These are phyloP conservation scores for Alternaria solani DNA, from an alignment of 2,329 filamentous ascomycete genomes.

Conservation along the genomic window DNA sequence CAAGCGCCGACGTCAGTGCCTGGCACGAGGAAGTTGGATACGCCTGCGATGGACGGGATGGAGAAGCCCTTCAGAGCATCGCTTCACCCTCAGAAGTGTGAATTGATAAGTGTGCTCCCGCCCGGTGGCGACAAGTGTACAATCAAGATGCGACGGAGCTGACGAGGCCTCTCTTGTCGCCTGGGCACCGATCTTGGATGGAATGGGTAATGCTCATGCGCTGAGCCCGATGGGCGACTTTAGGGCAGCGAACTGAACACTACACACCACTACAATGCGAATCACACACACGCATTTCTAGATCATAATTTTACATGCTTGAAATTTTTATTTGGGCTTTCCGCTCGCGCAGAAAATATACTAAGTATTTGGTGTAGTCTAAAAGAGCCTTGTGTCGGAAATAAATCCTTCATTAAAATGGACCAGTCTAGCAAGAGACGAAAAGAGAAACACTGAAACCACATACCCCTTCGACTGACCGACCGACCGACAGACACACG, in stretches of 20 bases:
- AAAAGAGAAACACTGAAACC: conserved; percentile 6
- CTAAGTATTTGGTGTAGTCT: conserved; percentile 39
- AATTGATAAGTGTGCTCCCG: neutral
- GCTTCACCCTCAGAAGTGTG: neutral
- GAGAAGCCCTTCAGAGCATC: neutral
- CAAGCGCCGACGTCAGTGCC: conserved; percentile 18
- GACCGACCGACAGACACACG: conserved; percentile 3
- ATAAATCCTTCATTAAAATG: conserved; percentile 52
- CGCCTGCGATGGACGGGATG: neutral
- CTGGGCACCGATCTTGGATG: conserved; percentile 15
- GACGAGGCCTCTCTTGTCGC: conserved; percentile 10
- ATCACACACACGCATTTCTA: too few species aligned
- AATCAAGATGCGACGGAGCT: conserved; percentile 2
- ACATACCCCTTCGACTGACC: too few species aligned
- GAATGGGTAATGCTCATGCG: conserved; percentile 8
- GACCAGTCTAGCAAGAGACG: conserved; percentile 45
- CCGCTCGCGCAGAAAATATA: conserved; percentile 38
- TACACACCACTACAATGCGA: too few species aligned
- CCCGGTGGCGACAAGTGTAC: neutral
- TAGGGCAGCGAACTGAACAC: neutral
- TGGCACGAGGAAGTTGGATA: neutral
- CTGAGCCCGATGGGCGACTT: neutral
- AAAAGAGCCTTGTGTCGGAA: conserved; percentile 37
- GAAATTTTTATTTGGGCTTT: conserved; percentile 35
- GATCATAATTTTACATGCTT: conserved; percentile 14